phyloP scores from a whole-genome alignment of 345 rosid genomes.

The Moringa oleifera region DNA sequence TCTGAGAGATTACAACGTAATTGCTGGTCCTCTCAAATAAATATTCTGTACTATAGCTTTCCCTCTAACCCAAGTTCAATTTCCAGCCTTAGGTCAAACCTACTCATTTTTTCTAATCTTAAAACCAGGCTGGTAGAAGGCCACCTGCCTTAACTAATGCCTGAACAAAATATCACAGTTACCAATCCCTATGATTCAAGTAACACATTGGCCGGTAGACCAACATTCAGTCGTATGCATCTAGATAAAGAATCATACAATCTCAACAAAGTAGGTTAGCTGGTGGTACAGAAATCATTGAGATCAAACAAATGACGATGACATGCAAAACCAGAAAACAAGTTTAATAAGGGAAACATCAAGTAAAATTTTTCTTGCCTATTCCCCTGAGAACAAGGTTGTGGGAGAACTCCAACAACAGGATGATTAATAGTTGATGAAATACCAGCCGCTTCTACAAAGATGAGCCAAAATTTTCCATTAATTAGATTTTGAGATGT shows the following conservation, averaged over 20 bases:
- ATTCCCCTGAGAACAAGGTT: constrained; percentile 64
- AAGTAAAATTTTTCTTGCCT: constrained; percentile 37
- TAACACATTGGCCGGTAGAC: background rate
- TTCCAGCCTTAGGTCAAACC: background rate
- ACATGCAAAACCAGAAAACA: constrained; percentile 10
- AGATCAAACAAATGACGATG: background rate
- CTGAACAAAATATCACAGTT: no score
- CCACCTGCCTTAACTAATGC: background rate
- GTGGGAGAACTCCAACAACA: constrained; percentile 76
- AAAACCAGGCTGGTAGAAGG: background rate
- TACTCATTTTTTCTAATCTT: background rate
- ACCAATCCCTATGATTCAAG: background rate
- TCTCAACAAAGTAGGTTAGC: background rate
- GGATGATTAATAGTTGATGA: constrained; percentile 48
- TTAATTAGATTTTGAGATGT: constrained; percentile 2
- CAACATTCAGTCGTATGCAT: constrained; percentile 10
- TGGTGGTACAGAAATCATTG: constrained; percentile 1
- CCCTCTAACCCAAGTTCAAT: background rate
- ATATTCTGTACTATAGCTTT: no score
- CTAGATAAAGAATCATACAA: background rate
- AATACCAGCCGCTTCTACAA: constrained; percentile 62
- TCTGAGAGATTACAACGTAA: no score
- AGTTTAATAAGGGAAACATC: constrained; percentile 2
- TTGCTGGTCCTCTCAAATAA: no score
- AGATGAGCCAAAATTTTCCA: constrained; percentile 19